Conservation (phyloP, 768 basidiomycete species). For the Cytidiella melzeri region DNA sequence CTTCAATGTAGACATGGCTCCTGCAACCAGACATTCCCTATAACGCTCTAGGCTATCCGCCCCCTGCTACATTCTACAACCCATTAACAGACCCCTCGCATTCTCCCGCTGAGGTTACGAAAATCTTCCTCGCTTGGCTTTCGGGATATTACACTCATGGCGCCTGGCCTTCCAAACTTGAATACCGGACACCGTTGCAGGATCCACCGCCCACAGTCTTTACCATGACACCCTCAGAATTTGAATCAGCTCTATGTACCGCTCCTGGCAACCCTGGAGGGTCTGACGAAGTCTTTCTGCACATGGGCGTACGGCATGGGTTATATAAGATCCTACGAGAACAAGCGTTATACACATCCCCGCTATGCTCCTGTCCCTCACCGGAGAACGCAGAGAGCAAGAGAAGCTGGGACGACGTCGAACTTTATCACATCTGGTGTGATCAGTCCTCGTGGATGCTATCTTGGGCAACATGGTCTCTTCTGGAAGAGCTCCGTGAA, state of each 20-base stretch:
- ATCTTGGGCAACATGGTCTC: constrained; percentile 12
- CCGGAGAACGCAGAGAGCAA: not conserved
- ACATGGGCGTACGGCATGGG: constrained; percentile 7
- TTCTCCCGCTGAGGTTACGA: not conserved
- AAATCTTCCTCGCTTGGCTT: constrained; percentile 2
- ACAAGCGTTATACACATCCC: constrained; percentile 3
- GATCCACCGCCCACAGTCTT: constrained; percentile 11
- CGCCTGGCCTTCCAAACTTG: constrained; percentile 1
- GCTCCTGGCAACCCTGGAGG: constrained; percentile 9
- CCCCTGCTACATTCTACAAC: constrained; percentile 3
- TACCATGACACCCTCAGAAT: constrained; percentile 10
- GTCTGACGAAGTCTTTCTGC: constrained; percentile 11
- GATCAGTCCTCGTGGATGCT: constrained; percentile 10
- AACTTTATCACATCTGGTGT: constrained; percentile 9
- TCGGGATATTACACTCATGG: constrained; percentile 11
- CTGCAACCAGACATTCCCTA: constrained; percentile 6
- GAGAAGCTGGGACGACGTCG: constrained; percentile 4
- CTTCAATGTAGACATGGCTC: not conserved
- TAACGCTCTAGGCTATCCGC: constrained; percentile 5
- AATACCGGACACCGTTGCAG: constrained; percentile 3
- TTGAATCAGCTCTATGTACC: not conserved
- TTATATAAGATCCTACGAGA: constrained; percentile 2
- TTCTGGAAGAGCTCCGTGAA: constrained; percentile 8
- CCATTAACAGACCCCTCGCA: constrained; percentile 1
- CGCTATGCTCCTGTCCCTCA: not conserved